A percentile compares a stretch with the other conserved stretches of the same genome.
Evolutionary conservation across 2,329 filamentous ascomycete genomes (phyloP).

Genomic region (Phyllosticta paracitricarpa): DNA sequence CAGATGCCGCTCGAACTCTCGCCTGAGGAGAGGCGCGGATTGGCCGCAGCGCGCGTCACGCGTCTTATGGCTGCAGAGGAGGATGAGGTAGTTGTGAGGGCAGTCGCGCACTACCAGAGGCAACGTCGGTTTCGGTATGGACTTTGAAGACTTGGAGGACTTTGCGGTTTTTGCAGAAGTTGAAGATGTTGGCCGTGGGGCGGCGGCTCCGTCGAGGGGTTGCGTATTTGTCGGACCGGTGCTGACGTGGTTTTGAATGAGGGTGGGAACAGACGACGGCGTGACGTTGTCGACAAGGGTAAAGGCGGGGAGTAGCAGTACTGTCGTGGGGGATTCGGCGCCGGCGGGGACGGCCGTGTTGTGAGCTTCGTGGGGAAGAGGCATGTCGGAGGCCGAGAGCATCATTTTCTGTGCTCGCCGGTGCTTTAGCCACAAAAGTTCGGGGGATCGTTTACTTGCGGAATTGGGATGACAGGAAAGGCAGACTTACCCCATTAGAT

Average conservation of each 20-base stretch:
- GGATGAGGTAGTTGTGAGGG: conserved; percentile 76
- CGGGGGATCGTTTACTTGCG: neutral
- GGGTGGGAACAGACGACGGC: conserved; percentile 58
- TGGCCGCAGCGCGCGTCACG: conserved; percentile 91
- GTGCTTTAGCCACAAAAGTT: neutral
- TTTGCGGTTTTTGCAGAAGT: neutral
- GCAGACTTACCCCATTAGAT: conserved; percentile 53
- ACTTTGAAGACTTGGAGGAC: conserved; percentile 19
- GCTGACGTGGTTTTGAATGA: conserved; percentile 63
- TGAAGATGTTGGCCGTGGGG: conserved; percentile 11
- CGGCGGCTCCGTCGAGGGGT: conserved; percentile 35
- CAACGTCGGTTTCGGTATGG: conserved; percentile 9
- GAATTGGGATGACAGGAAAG: neutral
- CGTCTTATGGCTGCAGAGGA: conserved; percentile 91
- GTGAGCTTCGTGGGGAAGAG: conserved; percentile 50
- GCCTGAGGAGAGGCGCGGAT: conserved; percentile 77
- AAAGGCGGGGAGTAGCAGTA: conserved; percentile 79
- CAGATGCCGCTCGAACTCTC: conserved; percentile 82
- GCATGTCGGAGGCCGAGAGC: conserved; percentile 87
- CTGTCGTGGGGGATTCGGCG: conserved; percentile 45
- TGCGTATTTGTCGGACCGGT: conserved; percentile 63
- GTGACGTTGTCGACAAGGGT: conserved; percentile 74
- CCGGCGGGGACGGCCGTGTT: conserved; percentile 49
- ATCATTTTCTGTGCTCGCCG: conserved; percentile 56
- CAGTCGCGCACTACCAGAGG: conserved; percentile 54